Evolutionary conservation across 805 yeast species (phyloP).

Genomic region (Lipomyces anomalus): DNA sequence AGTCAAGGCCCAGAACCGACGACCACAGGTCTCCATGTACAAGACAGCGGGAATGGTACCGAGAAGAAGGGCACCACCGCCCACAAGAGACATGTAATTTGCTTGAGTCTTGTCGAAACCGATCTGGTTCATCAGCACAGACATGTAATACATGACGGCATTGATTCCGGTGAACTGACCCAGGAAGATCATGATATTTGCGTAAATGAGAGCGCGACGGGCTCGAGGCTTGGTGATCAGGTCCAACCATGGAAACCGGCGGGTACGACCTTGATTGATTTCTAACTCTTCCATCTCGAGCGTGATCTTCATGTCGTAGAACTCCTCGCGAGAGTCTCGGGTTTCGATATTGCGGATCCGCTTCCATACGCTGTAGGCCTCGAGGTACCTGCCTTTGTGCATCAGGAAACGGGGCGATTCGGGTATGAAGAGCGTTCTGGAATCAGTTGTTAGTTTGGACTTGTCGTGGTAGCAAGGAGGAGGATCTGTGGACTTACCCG

Average conservation of each 20-base stretch:
- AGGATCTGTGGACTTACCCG: too few species aligned
- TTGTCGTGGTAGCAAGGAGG: too few species aligned
- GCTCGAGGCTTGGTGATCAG: constrained; percentile 51
- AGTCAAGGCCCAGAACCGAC: constrained; percentile 46
- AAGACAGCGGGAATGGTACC: constrained; percentile 64
- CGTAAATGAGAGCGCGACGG: constrained; percentile 55
- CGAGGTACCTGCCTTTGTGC: constrained; percentile 47
- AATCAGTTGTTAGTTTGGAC: too few species aligned
- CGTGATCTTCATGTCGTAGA: constrained; percentile 51
- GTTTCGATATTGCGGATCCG: constrained; percentile 46
- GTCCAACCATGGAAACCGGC: constrained; percentile 42
- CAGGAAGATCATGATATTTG: constrained; percentile 51
- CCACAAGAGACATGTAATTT: constrained; percentile 63
- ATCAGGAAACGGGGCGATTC: constrained; percentile 59
- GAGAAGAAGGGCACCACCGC: constrained; percentile 56
- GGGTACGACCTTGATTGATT: constrained; percentile 28
- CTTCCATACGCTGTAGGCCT: constrained; percentile 53
- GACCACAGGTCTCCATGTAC: constrained; percentile 35
- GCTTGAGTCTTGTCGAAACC: constrained; percentile 49
- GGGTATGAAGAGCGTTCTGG: constrained; percentile 53
- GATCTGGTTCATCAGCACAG: constrained; percentile 49
- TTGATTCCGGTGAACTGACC: constrained; percentile 67
- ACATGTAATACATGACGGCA: constrained; percentile 60
- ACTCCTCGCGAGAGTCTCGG: constrained; percentile 45
- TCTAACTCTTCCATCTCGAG: constrained; percentile 41